Evolutionary conservation across 352 stramenopile genomes (phyloP).

Genomic region (Globisporangium echinulatum): DNA sequence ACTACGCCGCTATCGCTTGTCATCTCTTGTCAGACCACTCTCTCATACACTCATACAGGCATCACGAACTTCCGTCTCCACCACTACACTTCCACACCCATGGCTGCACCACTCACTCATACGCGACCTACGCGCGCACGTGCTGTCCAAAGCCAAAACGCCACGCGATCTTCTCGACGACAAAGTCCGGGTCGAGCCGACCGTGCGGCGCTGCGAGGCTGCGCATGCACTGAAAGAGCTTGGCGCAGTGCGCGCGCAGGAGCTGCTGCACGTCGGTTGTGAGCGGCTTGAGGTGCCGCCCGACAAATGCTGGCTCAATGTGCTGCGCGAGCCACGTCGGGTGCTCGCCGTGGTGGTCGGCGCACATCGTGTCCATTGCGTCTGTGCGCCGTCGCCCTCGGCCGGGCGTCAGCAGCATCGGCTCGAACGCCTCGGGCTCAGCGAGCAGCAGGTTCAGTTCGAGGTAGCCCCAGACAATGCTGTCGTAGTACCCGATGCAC

Average conservation of each 20-base stretch:
- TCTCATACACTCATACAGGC: too few species aligned
- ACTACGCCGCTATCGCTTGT: too few species aligned
- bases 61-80: too few species aligned
- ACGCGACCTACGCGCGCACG: background rate
- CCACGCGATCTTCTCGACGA: background rate
- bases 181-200: background rate
- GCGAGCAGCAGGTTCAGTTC: conserved; percentile 13
- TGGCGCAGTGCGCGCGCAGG: conserved; percentile 9
- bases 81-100: too few species aligned
- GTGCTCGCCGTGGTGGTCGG: background rate
- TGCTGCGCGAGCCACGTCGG: background rate
- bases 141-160: background rate
- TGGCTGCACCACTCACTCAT: too few species aligned
- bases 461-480: conserved; percentile 9
- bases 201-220: background rate
- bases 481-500: background rate
- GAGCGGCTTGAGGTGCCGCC: conserved; percentile 6
- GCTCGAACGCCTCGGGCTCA: conserved; percentile 1
- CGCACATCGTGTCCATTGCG: background rate
- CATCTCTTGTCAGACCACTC: too few species aligned
- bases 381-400: background rate
- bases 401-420: background rate
- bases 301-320: conserved; percentile 9
- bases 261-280: conserved; percentile 10
- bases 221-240: conserved; percentile 14